A percentile compares a stretch with the other conserved stretches of the same genome.
These are phyloP conservation scores for Hyphodiscus sp. DNA, from an alignment of 2,329 filamentous ascomycete species.

Conservation along the genomic window DNA sequence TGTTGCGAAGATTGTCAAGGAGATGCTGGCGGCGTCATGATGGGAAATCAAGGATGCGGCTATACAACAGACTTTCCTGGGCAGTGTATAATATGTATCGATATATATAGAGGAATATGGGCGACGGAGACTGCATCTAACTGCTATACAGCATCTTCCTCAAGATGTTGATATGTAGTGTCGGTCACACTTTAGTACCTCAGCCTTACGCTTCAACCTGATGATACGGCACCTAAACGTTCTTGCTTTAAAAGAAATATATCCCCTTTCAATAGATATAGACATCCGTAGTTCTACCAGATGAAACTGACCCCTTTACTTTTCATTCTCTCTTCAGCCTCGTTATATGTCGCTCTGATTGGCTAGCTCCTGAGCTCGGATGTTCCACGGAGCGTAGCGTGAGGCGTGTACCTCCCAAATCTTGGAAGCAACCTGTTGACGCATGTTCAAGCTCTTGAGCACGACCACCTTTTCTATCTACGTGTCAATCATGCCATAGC, in stretches of 20 bases:
- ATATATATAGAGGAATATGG: not conserved
- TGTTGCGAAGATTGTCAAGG: slow-evolving; percentile 56
- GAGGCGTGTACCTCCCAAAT: not conserved
- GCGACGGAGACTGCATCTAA: not conserved
- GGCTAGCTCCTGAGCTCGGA: not conserved
- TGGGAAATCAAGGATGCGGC: not conserved
- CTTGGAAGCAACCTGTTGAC: not conserved
- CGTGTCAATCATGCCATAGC: not conserved
- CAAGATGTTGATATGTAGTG: not conserved
- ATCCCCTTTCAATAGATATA: no score
- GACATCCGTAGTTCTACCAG: no score
- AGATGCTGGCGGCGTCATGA: slow-evolving; percentile 29
- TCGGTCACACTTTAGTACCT: not conserved
- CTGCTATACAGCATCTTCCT: not conserved
- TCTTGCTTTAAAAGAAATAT: not conserved
- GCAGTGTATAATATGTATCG: not conserved
- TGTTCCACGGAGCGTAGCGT: not conserved
- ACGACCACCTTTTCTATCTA: not conserved
- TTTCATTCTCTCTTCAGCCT: not conserved
- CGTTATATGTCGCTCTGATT: not conserved
- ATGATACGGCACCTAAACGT: not conserved
- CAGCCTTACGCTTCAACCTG: not conserved
- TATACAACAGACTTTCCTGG: not conserved
- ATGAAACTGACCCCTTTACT: no score
- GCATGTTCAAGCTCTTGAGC: not conserved